phyloP scores from a whole-genome alignment of 805 yeast genomes.

The Candida yuanshanica region DNA sequence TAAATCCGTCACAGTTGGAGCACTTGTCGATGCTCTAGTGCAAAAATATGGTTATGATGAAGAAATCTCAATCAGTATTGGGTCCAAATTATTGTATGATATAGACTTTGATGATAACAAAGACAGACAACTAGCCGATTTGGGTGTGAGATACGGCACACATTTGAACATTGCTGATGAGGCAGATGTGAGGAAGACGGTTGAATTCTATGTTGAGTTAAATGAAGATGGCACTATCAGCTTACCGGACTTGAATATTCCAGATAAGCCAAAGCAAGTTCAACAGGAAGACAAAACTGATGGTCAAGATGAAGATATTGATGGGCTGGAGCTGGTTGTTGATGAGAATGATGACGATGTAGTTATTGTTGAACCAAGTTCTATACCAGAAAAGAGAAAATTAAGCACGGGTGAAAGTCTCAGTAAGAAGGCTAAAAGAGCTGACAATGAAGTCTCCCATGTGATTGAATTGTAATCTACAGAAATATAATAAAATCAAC shows the following conservation, averaged over 20 bases:
- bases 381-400: constrained; percentile 20
- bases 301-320: constrained; percentile 14
- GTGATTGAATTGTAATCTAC: not conserved
- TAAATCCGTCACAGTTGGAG: constrained; percentile 34
- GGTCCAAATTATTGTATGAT: constrained; percentile 64
- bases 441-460: not conserved
- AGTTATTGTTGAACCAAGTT: constrained; percentile 14
- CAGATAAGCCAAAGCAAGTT: constrained; percentile 19
- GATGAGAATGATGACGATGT: constrained; percentile 17
- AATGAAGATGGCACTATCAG: constrained; percentile 16
- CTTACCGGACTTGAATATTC: constrained; percentile 31
- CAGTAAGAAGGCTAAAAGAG: constrained; percentile 4
- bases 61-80: constrained; percentile 51
- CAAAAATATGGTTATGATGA: constrained; percentile 49
- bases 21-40: constrained; percentile 47
- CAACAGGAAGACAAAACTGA: constrained; percentile 21
- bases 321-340: constrained; percentile 12
- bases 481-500: too few species aligned
- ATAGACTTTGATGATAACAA: constrained; percentile 81
- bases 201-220: constrained; percentile 51
- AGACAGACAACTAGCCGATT: constrained; percentile 38
- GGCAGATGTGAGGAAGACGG: constrained; percentile 54
- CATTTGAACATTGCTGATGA: constrained; percentile 75
- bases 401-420: constrained; percentile 2
- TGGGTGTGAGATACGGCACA: constrained; percentile 57